Evolutionary conservation across 129 eudicot genomes (phyloP), one percentile per base, ranked within the genome.

Genomic region (Flaveria brownii): DNA sequence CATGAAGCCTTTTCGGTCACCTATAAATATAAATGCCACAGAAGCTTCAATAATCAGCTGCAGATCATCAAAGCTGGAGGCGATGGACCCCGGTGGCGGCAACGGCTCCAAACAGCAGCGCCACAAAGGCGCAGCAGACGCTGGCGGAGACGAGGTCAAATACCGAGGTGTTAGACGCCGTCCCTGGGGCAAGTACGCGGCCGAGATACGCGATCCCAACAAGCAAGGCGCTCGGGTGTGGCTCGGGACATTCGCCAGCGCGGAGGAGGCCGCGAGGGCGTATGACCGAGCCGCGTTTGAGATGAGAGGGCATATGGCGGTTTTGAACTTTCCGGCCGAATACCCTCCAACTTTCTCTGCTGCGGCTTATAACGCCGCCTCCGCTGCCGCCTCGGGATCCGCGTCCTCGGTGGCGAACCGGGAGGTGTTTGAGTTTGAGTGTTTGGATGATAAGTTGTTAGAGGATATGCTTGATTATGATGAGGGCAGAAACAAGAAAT

Each of bases 181-280:
- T 68, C 90, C 87, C 12, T 80, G 90, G 90, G 90, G 90, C 20
- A 86, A 86, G 66, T 86, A 69, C 61, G 90, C 87, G 2, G 87
- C 90, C 1, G 90, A 86, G 75, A 83, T 86, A 11, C 85, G 90
- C 10, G 87, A 86, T 71, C 52, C 78, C 2, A 83, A 72, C 18
- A 72, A 73, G 4, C 82, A 73, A 13, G 90, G 90, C 0, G 75
- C 70, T 5, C 67, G 87, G 41, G 68, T 80, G 33, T 86, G 90
- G 90, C 60, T 86, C 0, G 90, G 90, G 15, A 86, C 90, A 10
- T 86, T 83, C 62, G 77, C 80, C 1, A 86, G 81, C 5, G 90
- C 87, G 11, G 87, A 86, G 68, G 90, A 83, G 28, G 90, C 90
- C 1, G 90, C 90, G 6, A 45, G 90, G 57, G 90, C 90, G 18